These are phyloP conservation scores for Pythium folliculosum DNA, from an alignment of 352 stramenopile genomes.

Conservation along the genomic window DNA sequence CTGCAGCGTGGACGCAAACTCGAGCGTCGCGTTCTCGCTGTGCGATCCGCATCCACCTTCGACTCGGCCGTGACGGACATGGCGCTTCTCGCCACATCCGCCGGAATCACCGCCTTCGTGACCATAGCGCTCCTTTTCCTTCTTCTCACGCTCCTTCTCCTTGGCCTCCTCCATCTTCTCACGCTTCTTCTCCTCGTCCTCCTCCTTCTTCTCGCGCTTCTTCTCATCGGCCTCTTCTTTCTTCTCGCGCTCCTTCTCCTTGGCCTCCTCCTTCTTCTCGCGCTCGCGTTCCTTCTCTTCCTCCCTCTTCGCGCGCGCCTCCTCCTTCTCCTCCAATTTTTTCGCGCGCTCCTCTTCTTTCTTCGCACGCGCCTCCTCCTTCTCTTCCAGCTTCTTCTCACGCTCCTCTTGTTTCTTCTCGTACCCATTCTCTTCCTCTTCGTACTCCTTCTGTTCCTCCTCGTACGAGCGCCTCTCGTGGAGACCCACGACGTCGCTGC, in stretches of 20 bases:
- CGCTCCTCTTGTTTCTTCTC: slow-evolving; percentile 8
- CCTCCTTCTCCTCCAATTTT: not conserved
- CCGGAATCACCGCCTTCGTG: not conserved
- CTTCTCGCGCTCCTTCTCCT: slow-evolving; percentile 4
- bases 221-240: not conserved
- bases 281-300: not conserved
- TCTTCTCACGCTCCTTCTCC: not conserved
- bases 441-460: slow-evolving; percentile 2
- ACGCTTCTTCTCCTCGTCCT: not conserved
- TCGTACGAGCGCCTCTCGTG: not conserved
- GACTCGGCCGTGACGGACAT: not conserved
- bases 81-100: not conserved
- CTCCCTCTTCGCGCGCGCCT: not conserved
- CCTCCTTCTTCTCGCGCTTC: not conserved
- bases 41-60: not conserved
- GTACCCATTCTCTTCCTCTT: not conserved
- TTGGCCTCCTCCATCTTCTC: slow-evolving; percentile 8
- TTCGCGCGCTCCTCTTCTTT: slow-evolving; percentile 24
- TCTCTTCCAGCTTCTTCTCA: not conserved
- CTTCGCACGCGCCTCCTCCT: slow-evolving; percentile 6
- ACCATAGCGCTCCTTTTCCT: not conserved
- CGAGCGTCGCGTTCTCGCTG: not conserved
- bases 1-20: slow-evolving; percentile 20
- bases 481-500: slow-evolving; percentile 6
- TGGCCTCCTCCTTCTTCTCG: slow-evolving; percentile 5